Conservation (phyloP, 805 yeast species). For the Candida tibetensis region DNA sequence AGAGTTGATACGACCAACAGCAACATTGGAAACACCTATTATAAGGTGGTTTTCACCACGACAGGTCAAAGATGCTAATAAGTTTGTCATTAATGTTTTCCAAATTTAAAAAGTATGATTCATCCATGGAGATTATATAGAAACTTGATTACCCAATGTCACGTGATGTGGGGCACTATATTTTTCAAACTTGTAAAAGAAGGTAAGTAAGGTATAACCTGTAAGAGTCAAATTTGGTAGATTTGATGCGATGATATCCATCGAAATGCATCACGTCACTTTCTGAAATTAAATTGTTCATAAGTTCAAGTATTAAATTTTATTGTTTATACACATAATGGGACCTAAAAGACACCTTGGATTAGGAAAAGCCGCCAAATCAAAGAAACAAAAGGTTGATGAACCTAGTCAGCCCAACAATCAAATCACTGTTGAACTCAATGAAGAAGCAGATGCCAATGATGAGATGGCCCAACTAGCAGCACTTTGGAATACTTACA, state of each 20-base stretch:
- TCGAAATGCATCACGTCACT: no score
- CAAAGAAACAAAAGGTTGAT: slow-evolving; percentile 23
- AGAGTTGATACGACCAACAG: slow-evolving; percentile 46
- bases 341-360: slow-evolving; percentile 39
- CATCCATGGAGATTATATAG: background rate
- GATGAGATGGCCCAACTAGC: slow-evolving; percentile 76
- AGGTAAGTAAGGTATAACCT: no score
- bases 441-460: slow-evolving; percentile 66
- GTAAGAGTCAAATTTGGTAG: no score
- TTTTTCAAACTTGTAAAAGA: no score
- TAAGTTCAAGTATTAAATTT: no score
- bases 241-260: no score
- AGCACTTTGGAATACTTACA: slow-evolving; percentile 69
- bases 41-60: slow-evolving; percentile 54
- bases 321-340: no score
- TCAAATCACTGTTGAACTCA: slow-evolving; percentile 57
- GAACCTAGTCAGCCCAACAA: slow-evolving; percentile 14
- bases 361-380: slow-evolving; percentile 30
- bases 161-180: slow-evolving; percentile 14
- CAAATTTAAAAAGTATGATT: no score
- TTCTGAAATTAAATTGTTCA: no score
- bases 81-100: slow-evolving; percentile 15
- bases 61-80: slow-evolving; percentile 45
- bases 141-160: slow-evolving; percentile 14
- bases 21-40: slow-evolving; percentile 50